These are phyloP conservation scores for Saccharomycopsis phalli DNA, from an alignment of 1,139 yeast species.

Conservation along the genomic window DNA sequence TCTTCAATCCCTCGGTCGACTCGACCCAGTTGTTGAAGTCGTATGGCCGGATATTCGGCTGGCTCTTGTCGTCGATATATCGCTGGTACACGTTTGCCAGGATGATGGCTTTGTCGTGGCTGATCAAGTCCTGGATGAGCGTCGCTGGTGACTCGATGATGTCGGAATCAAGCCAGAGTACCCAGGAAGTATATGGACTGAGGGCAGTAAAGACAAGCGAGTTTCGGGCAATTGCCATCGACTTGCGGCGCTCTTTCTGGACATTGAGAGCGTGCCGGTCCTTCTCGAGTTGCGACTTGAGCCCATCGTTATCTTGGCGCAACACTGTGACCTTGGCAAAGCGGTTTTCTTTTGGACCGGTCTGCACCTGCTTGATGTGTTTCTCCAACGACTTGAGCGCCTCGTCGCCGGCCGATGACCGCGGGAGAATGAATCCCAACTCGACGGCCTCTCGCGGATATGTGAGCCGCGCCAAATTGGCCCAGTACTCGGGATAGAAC, in stretches of 20 bases:
- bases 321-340: constrained; percentile 77
- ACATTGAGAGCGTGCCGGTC: constrained; percentile 69
- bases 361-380: constrained; percentile 64
- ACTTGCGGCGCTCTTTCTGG: constrained; percentile 82
- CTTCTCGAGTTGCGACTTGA: constrained; percentile 61
- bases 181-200: constrained; percentile 88
- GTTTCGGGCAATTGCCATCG: constrained; percentile 92
- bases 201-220: constrained; percentile 83
- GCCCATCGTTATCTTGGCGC: constrained; percentile 80
- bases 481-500: constrained; percentile 83
- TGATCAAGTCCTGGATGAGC: constrained; percentile 78
- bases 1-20: constrained; percentile 69
- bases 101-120: constrained; percentile 76
- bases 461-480: constrained; percentile 57
- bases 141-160: constrained; percentile 79
- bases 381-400: constrained; percentile 64
- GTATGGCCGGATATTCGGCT: constrained; percentile 70
- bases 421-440: constrained; percentile 85
- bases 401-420: constrained; percentile 67
- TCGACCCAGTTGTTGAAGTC: constrained; percentile 97
- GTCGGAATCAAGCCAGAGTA: constrained; percentile 92
- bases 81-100: constrained; percentile 93
- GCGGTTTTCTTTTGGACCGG: constrained; percentile 45
- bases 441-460: constrained; percentile 83
- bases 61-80: constrained; percentile 46